Base-by-base conservation (phyloP, 768 basidiomycete species). In the Boletus rex-veris region DNA sequence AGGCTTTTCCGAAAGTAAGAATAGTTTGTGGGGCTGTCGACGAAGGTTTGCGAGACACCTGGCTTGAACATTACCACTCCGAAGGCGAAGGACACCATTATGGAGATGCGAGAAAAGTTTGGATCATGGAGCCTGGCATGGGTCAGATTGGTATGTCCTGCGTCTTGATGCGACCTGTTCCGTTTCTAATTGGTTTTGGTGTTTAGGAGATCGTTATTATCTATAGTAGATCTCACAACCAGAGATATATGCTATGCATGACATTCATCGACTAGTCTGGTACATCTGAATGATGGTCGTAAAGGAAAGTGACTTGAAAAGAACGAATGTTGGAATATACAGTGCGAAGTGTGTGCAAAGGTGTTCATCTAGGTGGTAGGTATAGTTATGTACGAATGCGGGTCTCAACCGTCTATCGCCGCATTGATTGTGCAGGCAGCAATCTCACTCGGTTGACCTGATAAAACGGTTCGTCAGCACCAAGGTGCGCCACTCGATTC, bases 1-100 rank as follows among this genome's bases (percentile, higher is more conserved):
- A 79, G 15, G 92, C 92, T 9, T 99, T 98, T 71, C 94, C 96
- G 3, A 65, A 72, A 7, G 84, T 96, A n/a, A 83, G 80, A 62
- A 83, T 98, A 60, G 84, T 97, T 14, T 90, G 88, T 58, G 90
- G 88, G 3, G 88, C 86, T 0, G 83, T 95, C 4, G 95, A 97
- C 63, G 80, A 86, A 21, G 78, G 80, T 16, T 78, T 97, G 70
- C 77, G 77, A 50, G 90, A 92, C 72, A 79, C 82, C 8, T 87
- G 89, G 86, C 66, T 88, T 40, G 79, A 83, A 56, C 77, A 78
- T 31, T 78, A 78, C 43, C 72, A 79, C 48, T 78, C 76, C 3
- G 79, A 81, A 55, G 77, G 74, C 21, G 68, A 63, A 54, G 68
- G 63, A 18, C 63, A 57, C 59, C 70, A 75, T 4, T 69, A 76